A percentile compares a stretch with the other conserved stretches of the same genome.
Conservation (phyloP, 106 monocot genomes). For the Hemerocallis citrina region DNA sequence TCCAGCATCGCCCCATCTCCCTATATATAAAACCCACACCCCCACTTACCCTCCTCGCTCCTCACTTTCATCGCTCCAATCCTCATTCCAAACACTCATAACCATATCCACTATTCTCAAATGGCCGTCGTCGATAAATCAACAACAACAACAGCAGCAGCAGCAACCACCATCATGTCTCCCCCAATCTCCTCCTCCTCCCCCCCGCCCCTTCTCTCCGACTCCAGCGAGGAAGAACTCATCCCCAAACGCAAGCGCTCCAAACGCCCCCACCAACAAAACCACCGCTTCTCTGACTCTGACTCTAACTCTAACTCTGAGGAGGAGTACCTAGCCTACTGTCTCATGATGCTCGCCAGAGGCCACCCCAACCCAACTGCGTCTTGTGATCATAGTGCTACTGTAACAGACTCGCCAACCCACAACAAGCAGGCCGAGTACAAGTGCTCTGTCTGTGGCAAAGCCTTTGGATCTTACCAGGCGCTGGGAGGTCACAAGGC, state of each 20-base stretch:
- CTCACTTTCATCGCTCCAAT: not conserved
- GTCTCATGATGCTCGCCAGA: slow-evolving; percentile 66
- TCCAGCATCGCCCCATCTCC: too few species aligned
- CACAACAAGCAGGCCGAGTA: not conserved
- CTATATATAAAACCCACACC: not conserved
- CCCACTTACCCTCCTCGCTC: not conserved
- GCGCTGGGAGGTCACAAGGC: slow-evolving; percentile 52
- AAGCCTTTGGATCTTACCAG: slow-evolving; percentile 71
- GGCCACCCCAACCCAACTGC: slow-evolving; percentile 6
- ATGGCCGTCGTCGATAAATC: too few species aligned
- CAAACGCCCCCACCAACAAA: slow-evolving; percentile 16
- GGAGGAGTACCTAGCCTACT: slow-evolving; percentile 74
- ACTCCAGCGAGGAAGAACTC: too few species aligned
- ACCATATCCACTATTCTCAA: not conserved
- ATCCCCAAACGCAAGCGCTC: slow-evolving; percentile 34
- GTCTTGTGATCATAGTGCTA: not conserved
- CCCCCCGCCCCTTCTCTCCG: too few species aligned
- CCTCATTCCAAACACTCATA: too few species aligned
- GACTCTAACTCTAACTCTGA: too few species aligned
- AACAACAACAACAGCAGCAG: too few species aligned
- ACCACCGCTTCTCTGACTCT: slow-evolving; percentile 16
- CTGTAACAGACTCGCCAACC: not conserved
- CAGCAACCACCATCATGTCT: too few species aligned
- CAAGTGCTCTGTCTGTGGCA: slow-evolving; percentile 62
- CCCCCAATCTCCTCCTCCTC: not conserved